phyloP scores from a whole-genome alignment of 2,329 filamentous ascomycete species.

The Calonectria ilicicola region DNA sequence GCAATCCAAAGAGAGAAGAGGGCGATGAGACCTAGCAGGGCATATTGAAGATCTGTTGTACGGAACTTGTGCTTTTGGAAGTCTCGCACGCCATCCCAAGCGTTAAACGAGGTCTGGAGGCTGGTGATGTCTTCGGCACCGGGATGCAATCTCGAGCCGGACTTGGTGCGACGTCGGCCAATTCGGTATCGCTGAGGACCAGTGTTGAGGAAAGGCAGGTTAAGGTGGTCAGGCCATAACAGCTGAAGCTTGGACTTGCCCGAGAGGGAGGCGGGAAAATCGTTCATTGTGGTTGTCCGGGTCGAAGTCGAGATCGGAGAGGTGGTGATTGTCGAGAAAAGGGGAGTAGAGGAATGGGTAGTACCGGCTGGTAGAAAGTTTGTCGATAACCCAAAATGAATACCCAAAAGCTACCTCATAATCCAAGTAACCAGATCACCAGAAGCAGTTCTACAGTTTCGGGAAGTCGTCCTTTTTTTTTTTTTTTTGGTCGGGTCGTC shows the following conservation, averaged over 20 bases:
- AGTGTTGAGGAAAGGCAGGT: conserved; percentile 57
- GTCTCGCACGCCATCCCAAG: conserved; percentile 79
- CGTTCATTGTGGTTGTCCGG: conserved; percentile 50
- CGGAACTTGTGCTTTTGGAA: conserved; percentile 85
- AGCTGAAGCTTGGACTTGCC: conserved; percentile 56
- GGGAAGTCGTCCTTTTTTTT: not conserved
- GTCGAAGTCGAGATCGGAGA: conserved; percentile 23
- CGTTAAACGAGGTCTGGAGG: conserved; percentile 85
- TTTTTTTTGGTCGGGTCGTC: conserved; percentile 33
- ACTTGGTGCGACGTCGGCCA: conserved; percentile 52
- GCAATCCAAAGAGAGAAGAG: conserved; percentile 89
- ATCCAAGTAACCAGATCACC: conserved; percentile 43
- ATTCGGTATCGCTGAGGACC: conserved; percentile 55
- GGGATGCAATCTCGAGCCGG: conserved; percentile 51
- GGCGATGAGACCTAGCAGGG: conserved; percentile 77
- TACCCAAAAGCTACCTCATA: conserved; percentile 53
- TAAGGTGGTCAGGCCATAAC: conserved; percentile 55
- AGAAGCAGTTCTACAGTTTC: conserved; percentile 33
- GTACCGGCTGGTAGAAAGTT: conserved; percentile 30
- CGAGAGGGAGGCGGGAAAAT: conserved; percentile 50
- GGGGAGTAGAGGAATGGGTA: conserved; percentile 5
- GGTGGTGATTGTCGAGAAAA: conserved; percentile 5
- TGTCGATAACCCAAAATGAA: conserved; percentile 43
- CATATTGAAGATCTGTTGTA: conserved; percentile 86
- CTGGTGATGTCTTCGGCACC: conserved; percentile 73